Conservation (phyloP, 257 asterid species). For the Penstemon davidsonii region DNA sequence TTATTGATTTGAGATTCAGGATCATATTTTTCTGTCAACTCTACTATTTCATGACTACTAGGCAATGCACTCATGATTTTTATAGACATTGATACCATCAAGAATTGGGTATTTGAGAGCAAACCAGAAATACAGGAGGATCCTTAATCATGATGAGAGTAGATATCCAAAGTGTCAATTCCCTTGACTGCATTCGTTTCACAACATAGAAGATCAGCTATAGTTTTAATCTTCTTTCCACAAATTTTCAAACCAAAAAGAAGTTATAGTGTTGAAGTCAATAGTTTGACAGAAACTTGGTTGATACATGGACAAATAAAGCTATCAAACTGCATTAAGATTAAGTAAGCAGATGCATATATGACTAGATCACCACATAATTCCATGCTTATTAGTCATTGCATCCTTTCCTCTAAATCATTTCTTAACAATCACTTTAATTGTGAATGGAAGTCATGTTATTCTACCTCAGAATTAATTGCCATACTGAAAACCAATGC, state of each 20-base stretch:
- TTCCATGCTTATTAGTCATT: neutral
- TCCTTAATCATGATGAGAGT: constrained; percentile 30
- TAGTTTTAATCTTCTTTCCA: constrained; percentile 13
- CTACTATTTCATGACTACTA: constrained; percentile 62
- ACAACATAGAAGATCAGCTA: constrained; percentile 27
- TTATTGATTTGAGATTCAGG: constrained; percentile 33
- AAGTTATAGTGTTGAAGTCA: constrained; percentile 9
- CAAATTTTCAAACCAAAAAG: constrained; percentile 15
- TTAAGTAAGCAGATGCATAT: constrained; percentile 6
- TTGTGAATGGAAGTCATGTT: neutral
- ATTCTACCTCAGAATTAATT: neutral
- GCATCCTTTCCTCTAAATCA: constrained; percentile 9
- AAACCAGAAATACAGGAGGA: constrained; percentile 17
- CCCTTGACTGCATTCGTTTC: constrained; percentile 24
- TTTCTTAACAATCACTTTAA: neutral
- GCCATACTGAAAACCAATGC: constrained; percentile 1
- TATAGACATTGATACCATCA: constrained; percentile 17
- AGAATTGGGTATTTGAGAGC: constrained; percentile 14
- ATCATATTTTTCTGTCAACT: constrained; percentile 43
- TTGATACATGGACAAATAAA: neutral
- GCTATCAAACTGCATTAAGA: constrained; percentile 8
- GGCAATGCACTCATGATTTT: constrained; percentile 38
- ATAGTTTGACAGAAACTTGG: neutral
- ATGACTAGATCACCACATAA: constrained; percentile 6
- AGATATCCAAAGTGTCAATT: constrained; percentile 5